Evolutionary conservation across 352 stramenopile genomes (phyloP), one percentile per base, ranked within the genome.

Genomic region (Globisporangium nodosum): DNA sequence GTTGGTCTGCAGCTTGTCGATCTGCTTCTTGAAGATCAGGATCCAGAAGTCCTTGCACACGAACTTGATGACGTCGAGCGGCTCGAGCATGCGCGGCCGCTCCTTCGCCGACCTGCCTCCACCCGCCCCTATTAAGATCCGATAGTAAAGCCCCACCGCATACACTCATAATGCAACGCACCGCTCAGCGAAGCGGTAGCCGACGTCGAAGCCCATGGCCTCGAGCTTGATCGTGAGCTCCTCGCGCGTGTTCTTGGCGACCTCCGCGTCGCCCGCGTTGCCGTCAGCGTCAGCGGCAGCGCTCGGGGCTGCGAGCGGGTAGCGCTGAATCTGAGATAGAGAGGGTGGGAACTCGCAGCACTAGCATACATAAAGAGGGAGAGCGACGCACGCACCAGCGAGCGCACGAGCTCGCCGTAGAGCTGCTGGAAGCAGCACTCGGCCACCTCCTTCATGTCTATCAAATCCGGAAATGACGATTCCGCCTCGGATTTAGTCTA

Each of bases 31-130:
- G 70, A 98, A 99, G 50, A 98, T 92, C 54, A 97, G 76, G 63
- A 92, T 97, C 96, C 96, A 99, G 59, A 99, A 96, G 71, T 98
- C 96, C 71, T 99, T 99, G 78, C 96, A 99, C 37, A 99, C 70
- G 70, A 99, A 99, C 78, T 98, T 98, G 66, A 99, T 97, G 55
- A 97, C 91, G 58, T 99, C 95, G 52, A 98, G 78, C 47, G 89
- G 84, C 65, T 96, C 87, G 27, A 83, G 63, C 81, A 95, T 92
- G 37, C 86, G 84, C 47, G 86, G 69, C 5, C 82, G 76, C 49
- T 95, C 86, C 60, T 81, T 87, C 8, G 78, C 76, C 16, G 66
- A 78, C 15, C 73, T 83, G 48, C 6, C 24, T 27, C 24, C 24
- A 27, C 24, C 24, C 24, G 24, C 24, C 24, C 24, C 24, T 27